Base-by-base conservation (phyloP, 768 basidiomycete genomes). In the Mycena rosella region DNA sequence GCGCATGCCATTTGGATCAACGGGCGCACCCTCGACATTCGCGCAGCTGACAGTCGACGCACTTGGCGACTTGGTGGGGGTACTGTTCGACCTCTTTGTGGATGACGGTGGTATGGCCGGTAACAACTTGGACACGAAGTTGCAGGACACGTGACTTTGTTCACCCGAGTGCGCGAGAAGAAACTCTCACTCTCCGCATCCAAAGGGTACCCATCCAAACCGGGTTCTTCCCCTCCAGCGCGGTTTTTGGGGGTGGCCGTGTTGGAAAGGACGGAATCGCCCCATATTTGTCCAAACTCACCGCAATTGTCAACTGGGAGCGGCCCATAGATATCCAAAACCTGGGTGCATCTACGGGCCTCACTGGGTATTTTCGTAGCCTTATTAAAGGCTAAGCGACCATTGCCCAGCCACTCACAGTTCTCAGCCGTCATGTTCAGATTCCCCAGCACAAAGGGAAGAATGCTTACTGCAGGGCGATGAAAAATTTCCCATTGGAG, bases 1-100 rank as follows among this genome's bases (percentile, higher is more conserved):
- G 32, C 32, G 74, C 0, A 82, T 85, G 78, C 83, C 80, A 0
- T 83, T 85, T 63, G 83, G 84, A 0, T 54, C 83, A 0, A 80
- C 78, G 0, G 83, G 81, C 0, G 78, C 79, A 9, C 83, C 82
- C 13, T 73, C 81, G 0, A 75, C 74, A 6, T 84, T 83, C 57
- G 73, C 69, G 13, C 42, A 78, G 7, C 66, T 79, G 65, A 79
- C 76, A 0, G 78, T 78, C 0, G 27, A 60, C 0, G 44, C 61
- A 0, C 51, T 81, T 10, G 64, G 74, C 0, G 78, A 80, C 55
- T 40, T 80, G 1, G 66, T 70, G 7, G 69, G 69, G 20, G 34
- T 48, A 8, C 53, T 67, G 22, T 48, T 63, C 20, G 53, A 67
- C 22, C 36, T 67, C 13, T 67, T 67, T 20, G 60, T 67, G 0